phyloP scores from a whole-genome alignment of 805 yeast species.

The Ogataea methanolica region DNA sequence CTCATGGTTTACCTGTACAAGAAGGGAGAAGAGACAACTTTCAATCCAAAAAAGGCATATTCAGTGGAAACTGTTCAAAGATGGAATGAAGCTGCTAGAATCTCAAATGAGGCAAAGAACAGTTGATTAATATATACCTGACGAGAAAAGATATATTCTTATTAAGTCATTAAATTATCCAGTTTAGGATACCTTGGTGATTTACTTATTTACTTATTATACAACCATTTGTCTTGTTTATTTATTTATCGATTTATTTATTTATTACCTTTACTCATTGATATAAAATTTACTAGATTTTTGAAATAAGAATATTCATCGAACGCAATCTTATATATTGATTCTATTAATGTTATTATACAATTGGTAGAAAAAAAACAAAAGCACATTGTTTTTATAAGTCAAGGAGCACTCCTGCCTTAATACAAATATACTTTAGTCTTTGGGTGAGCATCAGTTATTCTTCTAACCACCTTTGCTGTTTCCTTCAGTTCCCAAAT shows the following conservation, averaged over 20 bases:
- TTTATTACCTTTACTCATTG: not conserved
- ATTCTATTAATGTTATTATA: not conserved
- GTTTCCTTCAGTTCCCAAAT: constrained; percentile 57
- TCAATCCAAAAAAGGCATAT: constrained; percentile 33
- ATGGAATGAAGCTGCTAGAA: constrained; percentile 45
- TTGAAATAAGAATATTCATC: too few relatives aligned
- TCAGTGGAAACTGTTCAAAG: constrained; percentile 35
- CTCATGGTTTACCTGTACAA: constrained; percentile 29
- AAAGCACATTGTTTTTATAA: not conserved
- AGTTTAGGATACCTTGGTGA: not conserved
- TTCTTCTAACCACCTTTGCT: constrained; percentile 34
- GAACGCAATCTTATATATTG: not conserved
- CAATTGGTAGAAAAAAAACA: not conserved
- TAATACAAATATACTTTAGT: constrained; percentile 52
- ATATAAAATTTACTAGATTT: not conserved
- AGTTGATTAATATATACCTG: not conserved
- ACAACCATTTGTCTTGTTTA: not conserved
- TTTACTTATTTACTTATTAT: not conserved
- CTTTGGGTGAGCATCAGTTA: constrained; percentile 32
- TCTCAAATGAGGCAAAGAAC: constrained; percentile 7
- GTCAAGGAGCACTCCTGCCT: not conserved
- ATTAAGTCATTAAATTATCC: too few relatives aligned
- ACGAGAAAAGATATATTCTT: constrained; percentile 13
- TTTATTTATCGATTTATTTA: constrained; percentile 5
- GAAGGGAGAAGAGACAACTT: constrained; percentile 34